A percentile compares a stretch with the other conserved stretches of the same genome.
These are phyloP conservation scores for Coprinellus micaceus DNA, from an alignment of 768 basidiomycete species.

Conservation along the genomic window DNA sequence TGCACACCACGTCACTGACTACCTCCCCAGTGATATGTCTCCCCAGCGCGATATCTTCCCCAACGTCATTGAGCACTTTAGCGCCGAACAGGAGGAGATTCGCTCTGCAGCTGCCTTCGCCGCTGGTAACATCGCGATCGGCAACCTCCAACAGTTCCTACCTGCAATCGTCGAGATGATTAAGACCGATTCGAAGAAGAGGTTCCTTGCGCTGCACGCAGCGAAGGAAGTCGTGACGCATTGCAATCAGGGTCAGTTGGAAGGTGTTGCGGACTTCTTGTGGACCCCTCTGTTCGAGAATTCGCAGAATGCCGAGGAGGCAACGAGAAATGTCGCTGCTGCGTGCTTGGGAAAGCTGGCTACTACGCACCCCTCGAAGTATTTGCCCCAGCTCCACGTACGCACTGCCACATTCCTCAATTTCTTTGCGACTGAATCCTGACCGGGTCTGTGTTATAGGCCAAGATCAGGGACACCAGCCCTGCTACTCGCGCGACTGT, in stretches of 20 bases:
- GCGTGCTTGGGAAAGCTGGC: constrained; percentile 96
- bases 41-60: constrained; percentile 76
- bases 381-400: constrained; percentile 90
- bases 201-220: constrained; percentile 84
- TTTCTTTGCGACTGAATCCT: neutral
- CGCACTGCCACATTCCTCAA: constrained; percentile 20
- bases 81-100: constrained; percentile 77
- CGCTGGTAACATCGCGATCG: constrained; percentile 93
- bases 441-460: constrained; percentile 30
- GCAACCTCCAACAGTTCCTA: constrained; percentile 83
- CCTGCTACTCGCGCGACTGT: constrained; percentile 82
- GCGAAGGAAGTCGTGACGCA: constrained; percentile 96
- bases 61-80: constrained; percentile 69
- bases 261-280: constrained; percentile 80
- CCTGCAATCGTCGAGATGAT: constrained; percentile 79
- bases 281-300: constrained; percentile 93
- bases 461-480: constrained; percentile 63
- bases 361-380: constrained; percentile 84
- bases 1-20: neutral
- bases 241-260: constrained; percentile 79
- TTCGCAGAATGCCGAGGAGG: constrained; percentile 86
- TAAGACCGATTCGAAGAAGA: constrained; percentile 70
- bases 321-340: constrained; percentile 89
- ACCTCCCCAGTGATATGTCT: constrained; percentile 71
- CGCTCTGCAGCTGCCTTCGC: constrained; percentile 93